Evolutionary conservation across 495 filamentous ascomycete genomes (phyloP).

Genomic region (Acidomyces sp.): DNA sequence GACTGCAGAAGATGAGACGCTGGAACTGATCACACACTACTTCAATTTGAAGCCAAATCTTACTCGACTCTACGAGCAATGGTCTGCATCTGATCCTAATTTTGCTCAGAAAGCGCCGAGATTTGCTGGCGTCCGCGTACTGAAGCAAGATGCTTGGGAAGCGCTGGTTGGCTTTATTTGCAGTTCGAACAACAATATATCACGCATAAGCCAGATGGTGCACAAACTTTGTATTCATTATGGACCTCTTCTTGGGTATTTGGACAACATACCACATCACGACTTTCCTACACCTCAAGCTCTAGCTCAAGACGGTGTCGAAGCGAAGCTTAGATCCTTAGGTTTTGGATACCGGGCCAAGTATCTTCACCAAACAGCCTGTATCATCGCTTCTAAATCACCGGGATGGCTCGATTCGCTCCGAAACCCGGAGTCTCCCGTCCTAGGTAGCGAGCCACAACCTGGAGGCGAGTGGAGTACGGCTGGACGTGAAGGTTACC

Average conservation of each 20-base stretch:
- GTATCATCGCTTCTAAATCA: conserved; percentile 52
- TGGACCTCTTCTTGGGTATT: conserved; percentile 57
- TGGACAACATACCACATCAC: conserved; percentile 54
- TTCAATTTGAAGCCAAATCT: conserved; percentile 52
- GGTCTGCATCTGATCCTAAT: conserved; percentile 74
- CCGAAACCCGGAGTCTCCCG: conserved; percentile 60
- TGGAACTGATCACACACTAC: conserved; percentile 27
- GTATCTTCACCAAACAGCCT: conserved; percentile 76
- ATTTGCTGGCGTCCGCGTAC: conserved; percentile 86
- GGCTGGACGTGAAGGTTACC: conserved; percentile 56
- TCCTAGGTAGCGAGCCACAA: conserved; percentile 35
- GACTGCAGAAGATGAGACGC: conserved; percentile 42
- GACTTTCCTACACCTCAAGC: conserved; percentile 72
- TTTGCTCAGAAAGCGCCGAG: conserved; percentile 78
- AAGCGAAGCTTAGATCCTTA: conserved; percentile 61
- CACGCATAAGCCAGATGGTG: conserved; percentile 89
- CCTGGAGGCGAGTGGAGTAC: conserved; percentile 40
- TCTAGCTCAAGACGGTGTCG: conserved; percentile 54
- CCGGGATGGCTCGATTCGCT: conserved; percentile 65
- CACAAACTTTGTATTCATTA: conserved; percentile 82
- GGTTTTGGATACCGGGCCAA: conserved; percentile 93
- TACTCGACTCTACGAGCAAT: conserved; percentile 65
- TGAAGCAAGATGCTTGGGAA: conserved; percentile 94
- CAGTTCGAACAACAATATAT: conserved; percentile 97
- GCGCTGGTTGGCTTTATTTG: conserved; percentile 89